Conservation (phyloP, 2,329 filamentous ascomycete genomes). For the Fusarium decemcellulare region DNA sequence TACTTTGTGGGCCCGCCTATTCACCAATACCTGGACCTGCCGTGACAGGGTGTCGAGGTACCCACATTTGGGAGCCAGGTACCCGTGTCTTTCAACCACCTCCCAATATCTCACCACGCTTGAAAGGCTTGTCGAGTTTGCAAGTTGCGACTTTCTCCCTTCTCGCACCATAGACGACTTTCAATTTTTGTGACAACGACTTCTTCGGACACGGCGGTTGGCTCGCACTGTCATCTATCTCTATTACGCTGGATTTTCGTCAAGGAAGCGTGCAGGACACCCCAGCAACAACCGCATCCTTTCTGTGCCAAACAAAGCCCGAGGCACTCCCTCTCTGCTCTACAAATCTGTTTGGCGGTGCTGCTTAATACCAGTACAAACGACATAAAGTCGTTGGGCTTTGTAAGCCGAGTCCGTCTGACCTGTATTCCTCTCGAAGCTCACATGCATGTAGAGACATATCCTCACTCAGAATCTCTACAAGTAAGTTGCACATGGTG, state of each 20-base stretch:
- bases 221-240: background rate
- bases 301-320: slow-evolving; percentile 12
- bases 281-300: slow-evolving; percentile 23
- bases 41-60: slow-evolving; percentile 16
- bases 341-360: background rate
- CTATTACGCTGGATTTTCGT: slow-evolving; percentile 6
- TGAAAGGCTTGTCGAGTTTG: slow-evolving; percentile 18
- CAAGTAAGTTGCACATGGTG: background rate
- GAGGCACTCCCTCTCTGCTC: background rate
- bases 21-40: slow-evolving; percentile 19
- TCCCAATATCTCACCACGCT: slow-evolving; percentile 34
- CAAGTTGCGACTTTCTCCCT: slow-evolving; percentile 11
- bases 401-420: background rate
- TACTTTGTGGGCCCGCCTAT: slow-evolving; percentile 7
- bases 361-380: background rate
- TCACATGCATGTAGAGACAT: background rate
- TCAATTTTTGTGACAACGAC: background rate
- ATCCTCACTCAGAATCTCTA: background rate
- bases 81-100: slow-evolving; percentile 24
- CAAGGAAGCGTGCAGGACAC: slow-evolving; percentile 17
- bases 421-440: background rate
- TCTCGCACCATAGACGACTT: background rate
- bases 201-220: background rate
- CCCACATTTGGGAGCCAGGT: slow-evolving; percentile 31
- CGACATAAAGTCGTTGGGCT: background rate